Percentiles rank a stretch among this genome's conserved stretches.
Conservation (phyloP, 305 asterid genomes). For the Lippia alba region DNA sequence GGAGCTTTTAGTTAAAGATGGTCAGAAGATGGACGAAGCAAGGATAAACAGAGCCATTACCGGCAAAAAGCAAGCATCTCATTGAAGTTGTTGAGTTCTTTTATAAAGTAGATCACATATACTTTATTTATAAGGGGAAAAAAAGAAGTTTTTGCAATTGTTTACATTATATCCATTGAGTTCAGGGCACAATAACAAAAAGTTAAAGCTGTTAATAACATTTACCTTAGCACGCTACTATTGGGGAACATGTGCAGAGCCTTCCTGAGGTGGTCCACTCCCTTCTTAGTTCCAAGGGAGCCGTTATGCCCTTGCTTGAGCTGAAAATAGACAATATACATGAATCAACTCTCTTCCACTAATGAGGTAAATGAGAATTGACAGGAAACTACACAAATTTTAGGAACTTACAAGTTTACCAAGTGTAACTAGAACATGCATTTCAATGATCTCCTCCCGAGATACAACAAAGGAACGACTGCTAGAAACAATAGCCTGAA, state of each 20-base stretch:
- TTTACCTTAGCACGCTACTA: constrained; percentile 75
- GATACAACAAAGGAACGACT: constrained; percentile 61
- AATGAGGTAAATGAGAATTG: constrained; percentile 25
- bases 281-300: constrained; percentile 67
- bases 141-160: too few relatives aligned
- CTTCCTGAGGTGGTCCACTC: constrained; percentile 79
- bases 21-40: constrained; percentile 4
- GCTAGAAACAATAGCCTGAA: constrained; percentile 72
- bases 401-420: constrained; percentile 77
- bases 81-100: background rate
- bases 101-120: background rate
- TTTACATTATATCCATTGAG: too few relatives aligned
- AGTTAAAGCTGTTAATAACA: background rate
- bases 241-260: constrained; percentile 87
- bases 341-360: constrained; percentile 10
- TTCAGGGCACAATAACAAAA: too few relatives aligned
- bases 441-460: constrained; percentile 63
- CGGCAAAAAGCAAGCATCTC: too few relatives aligned
- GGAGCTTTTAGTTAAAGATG: background rate
- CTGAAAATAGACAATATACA: constrained; percentile 50
- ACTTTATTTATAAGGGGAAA: too few relatives aligned
- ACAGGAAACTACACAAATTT: constrained; percentile 23
- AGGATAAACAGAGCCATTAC: constrained; percentile 1
- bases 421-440: constrained; percentile 71
- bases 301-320: constrained; percentile 57